Base-by-base conservation (phyloP, 2,329 filamentous ascomycete genomes). In the Metarhizium guizhouense region DNA sequence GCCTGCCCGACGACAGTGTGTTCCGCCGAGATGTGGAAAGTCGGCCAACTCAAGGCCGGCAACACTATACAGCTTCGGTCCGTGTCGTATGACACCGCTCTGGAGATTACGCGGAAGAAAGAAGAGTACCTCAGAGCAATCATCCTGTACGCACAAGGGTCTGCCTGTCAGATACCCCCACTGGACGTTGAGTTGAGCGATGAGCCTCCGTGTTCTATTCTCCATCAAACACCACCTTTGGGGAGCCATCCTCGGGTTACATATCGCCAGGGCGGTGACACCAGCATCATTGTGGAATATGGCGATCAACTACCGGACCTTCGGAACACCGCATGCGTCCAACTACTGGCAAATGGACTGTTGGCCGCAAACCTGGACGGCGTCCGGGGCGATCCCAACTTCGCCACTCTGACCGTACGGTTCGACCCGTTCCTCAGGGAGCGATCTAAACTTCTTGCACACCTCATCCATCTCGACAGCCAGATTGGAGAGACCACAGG, bases 221-320 rank as follows among this genome's bases (percentile, higher is more conserved):
- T 55, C 49, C 59, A 67, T 49, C 67, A 67, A 57, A 65, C 67
- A 42, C 63, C 62, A 6, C 66, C 63, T 32, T 42, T 42, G 2
- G 54, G 54, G 5, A 57, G 55, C 14, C 70, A 71, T 47, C 73
- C 72, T 8, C 59, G 63, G 3, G 71, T 74, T 14, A 69, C 70
- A 2, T 76, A 76, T 55, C 66, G 71, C 54, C 70, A 70, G 59
- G 72, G 72, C 50, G 73, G 71, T 25, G 75, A 78, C 54, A 78
- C 82, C 54, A 79, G 79, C 57, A 60, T 84, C 3, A 68, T 85
- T 8, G 70, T 84, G 13, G 81, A 84, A 57, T 84, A 83, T 56
- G 81, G 81, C 25, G 68, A 78, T 38, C 79, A 80, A 18, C 67
- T 71, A 1, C 81, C 82, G 58, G 74, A 84, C 57, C 69, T 84